Evolutionary conservation across 176 grass and related monocot genomes (phyloP).

Genomic region (Thinopyrum elongatum): DNA sequence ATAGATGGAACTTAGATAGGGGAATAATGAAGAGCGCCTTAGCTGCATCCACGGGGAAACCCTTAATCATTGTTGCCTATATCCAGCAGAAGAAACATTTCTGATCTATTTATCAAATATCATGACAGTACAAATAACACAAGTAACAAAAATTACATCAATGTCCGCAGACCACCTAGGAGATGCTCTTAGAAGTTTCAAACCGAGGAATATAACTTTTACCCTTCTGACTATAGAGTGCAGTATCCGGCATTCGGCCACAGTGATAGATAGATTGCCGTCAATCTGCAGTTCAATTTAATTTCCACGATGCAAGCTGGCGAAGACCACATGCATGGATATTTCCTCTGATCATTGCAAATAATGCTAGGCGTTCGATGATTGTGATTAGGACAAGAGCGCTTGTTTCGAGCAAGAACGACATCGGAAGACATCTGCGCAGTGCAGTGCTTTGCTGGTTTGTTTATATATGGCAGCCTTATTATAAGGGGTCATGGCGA

Average conservation of each 20-base stretch:
- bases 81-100: too few relatives aligned
- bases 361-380: slow-evolving; percentile 29
- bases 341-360: slow-evolving; percentile 38
- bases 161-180: too few relatives aligned
- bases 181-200: background rate
- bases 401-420: slow-evolving; percentile 33
- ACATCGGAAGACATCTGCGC: background rate
- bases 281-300: slow-evolving; percentile 17
- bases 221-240: background rate
- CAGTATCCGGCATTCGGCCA: background rate
- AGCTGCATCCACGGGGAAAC: too few relatives aligned
- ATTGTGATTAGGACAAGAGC: slow-evolving; percentile 23
- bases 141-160: too few relatives aligned
- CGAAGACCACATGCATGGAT: slow-evolving; percentile 40
- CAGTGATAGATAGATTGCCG: background rate
- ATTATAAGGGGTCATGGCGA: background rate
- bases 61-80: too few relatives aligned
- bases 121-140: too few relatives aligned
- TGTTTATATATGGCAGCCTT: background rate
- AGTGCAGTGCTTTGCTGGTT: background rate
- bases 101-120: too few relatives aligned
- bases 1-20: too few relatives aligned
- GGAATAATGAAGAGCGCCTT: too few relatives aligned
- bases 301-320: slow-evolving; percentile 28
- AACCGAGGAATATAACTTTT: background rate